phyloP scores from a whole-genome alignment of 768 basidiomycete genomes.

The Tylopilus sp. region DNA sequence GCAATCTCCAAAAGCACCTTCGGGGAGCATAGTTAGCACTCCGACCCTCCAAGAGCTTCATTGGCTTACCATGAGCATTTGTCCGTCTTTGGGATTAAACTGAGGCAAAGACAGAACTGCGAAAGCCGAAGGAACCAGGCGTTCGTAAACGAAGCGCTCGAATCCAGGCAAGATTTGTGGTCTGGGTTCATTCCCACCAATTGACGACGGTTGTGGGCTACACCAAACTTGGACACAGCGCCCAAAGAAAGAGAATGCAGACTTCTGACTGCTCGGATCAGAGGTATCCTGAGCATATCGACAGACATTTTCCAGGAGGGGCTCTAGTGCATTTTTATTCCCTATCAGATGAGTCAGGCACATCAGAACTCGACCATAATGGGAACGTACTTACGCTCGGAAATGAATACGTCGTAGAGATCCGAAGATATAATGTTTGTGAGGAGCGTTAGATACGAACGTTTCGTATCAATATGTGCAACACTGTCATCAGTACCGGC shows the following conservation, averaged over 20 bases:
- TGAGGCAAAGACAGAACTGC: constrained; percentile 71
- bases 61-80: constrained; percentile 69
- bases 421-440: constrained; percentile 79
- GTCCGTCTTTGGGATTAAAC: constrained; percentile 88
- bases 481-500: constrained; percentile 85
- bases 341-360: constrained; percentile 33
- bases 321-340: constrained; percentile 67
- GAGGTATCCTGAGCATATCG: constrained; percentile 69
- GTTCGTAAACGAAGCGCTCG: constrained; percentile 87
- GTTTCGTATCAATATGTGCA: constrained; percentile 77
- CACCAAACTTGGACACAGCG: constrained; percentile 69
- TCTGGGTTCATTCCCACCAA: constrained; percentile 33
- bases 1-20: constrained; percentile 91
- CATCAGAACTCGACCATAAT: constrained; percentile 22
- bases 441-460: constrained; percentile 82
- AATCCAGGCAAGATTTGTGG: constrained; percentile 72
- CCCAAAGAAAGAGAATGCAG: constrained; percentile 76
- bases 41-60: background rate
- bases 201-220: constrained; percentile 39
- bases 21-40: background rate
- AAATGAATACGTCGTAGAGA: constrained; percentile 81
- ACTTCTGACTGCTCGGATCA: constrained; percentile 73
- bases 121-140: constrained; percentile 79
- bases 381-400: constrained; percentile 55
- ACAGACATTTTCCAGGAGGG: constrained; percentile 71